Evolutionary conservation across 176 grass and related monocot species (phyloP), one percentile per base, ranked within the genome.

Genomic region (Chrysopogon serrulatus): DNA sequence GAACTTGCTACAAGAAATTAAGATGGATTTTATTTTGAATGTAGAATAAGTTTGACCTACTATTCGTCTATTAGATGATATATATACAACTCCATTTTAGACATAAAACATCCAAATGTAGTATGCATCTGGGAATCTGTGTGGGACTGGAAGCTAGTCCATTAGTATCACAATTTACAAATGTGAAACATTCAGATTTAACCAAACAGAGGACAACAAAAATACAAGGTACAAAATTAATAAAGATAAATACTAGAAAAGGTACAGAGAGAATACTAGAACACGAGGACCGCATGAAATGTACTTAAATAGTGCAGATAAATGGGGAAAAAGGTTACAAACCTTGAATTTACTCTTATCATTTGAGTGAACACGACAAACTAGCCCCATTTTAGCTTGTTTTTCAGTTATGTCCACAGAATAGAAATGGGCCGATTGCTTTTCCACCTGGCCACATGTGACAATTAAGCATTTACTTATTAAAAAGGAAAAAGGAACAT

Each of bases 291-390:
- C 31, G 21, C 83, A 34, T 37, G 23, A 56, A 76, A 39, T 75
- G 41, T n/a, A 70, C 35, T 42, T 85, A 81, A 68, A 69, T 16
- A 76, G 41, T 12, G 11, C 8, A 76, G 7, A 68, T 79, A 28
- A 84, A 42, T 13, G 4, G 1, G 12, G 0, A 60, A 31, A 35
- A 66, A 37, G 44, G 21, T 30, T 45, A 56, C 86, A 24, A 68
- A 99, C 96, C 96, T 99, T 99, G 84, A 99, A 99, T 94, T 99
- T 99, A 82, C 96, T 99, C 89, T 85, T 96, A 75, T 88, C 87
- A 76, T 92, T 84, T 76, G 96, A 94, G 77, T 92, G 80, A 37
- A 94, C 96, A 65, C 90, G 93, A 54, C 96, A 99, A 87, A 99
- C 93, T 33, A 99, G 62, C 75, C 96, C 96, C 78, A 83, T 88